Evolutionary conservation across 768 basidiomycete genomes (phyloP), one percentile per base, ranked within the genome.

Genomic region (Calvatia gigantea): DNA sequence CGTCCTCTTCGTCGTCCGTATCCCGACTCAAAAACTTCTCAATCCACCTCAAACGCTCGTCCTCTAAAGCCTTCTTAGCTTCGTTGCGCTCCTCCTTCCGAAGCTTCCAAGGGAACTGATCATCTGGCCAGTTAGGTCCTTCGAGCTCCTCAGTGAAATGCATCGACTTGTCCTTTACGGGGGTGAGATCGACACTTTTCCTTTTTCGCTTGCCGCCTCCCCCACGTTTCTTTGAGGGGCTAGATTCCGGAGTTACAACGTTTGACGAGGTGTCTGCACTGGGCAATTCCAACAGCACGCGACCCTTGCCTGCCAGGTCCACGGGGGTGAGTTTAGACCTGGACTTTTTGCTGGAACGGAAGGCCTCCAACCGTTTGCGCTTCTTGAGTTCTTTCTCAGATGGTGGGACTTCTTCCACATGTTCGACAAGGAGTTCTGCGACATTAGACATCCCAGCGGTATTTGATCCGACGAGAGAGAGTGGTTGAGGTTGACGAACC

Each of bases 101-200:
- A 60, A 85, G 65, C 46, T 79, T 79, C 91, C 90, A 93, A 19
- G 91, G 90, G 63, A 91, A 91, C 68, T 84, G 83, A 6, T 74
- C 60, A 62, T 93, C 91, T 6, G 85, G 86, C 90, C 91, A 92
- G 64, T 89, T 85, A 8, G 89, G 87, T 51, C 70, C 78, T 32
- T 80, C 78, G 12, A 49, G 46, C 37, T 17, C 46, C 25, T 56
- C 54, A 2, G n/a, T 39, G 23, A 31, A 11, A n/a, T 43, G 19
- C 7, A 21, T 33, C 4, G 64, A 59, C 61, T 75, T 74, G 38
- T 73, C 73, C 46, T 66, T 70, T 7, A 62, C 61, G 32, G 68
- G 47, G 14, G 57, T 65, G 1, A 67, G 62, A 19, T 77, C 72
- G 53, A 68, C 73, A 3, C 62, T 65, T 66, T 82, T 87, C 62